phyloP scores from a whole-genome alignment of 1,284 basidiomycete species.

The Trametes sp. region DNA sequence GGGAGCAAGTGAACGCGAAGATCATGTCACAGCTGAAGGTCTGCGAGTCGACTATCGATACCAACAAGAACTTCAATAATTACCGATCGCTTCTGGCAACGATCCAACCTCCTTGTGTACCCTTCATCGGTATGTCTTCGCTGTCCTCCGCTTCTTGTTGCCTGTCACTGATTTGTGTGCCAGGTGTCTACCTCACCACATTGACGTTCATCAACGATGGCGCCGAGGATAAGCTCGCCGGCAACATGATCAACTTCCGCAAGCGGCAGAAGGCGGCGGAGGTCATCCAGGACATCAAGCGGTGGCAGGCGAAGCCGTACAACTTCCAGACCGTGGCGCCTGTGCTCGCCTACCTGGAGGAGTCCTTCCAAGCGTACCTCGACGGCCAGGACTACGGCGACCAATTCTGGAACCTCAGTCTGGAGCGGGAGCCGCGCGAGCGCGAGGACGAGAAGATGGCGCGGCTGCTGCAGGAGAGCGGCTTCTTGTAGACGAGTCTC shows the following conservation, averaged over 20 bases:
- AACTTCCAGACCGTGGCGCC: conserved; percentile 79
- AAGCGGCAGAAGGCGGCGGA: conserved; percentile 95
- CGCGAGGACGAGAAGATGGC: conserved; percentile 95
- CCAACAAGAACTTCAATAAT: conserved; percentile 91
- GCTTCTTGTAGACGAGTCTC: conserved; percentile 79
- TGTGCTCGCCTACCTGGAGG: conserved; percentile 82
- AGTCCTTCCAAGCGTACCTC: conserved; percentile 74
- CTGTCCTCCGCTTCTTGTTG: background rate
- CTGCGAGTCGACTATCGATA: conserved; percentile 87
- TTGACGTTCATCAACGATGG: conserved; percentile 98
- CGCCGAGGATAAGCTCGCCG: conserved; percentile 87
- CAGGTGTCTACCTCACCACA: conserved; percentile 95
- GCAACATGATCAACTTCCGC: conserved; percentile 92
- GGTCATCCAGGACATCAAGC: conserved; percentile 95
- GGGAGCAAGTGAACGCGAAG: conserved; percentile 87
- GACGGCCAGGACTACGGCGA: conserved; percentile 55
- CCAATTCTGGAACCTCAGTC: conserved; percentile 85
- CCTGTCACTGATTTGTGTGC: background rate
- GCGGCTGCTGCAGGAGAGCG: conserved; percentile 85
- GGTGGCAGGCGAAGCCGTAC: conserved; percentile 93
- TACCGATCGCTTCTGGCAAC: conserved; percentile 89
- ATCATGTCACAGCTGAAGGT: conserved; percentile 71
- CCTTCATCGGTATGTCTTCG: conserved; percentile 85
- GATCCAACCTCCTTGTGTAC: conserved; percentile 94
- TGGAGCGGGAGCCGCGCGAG: conserved; percentile 91